phyloP scores from a whole-genome alignment of 2,329 filamentous ascomycete species.

The Monilinia polystroma region DNA sequence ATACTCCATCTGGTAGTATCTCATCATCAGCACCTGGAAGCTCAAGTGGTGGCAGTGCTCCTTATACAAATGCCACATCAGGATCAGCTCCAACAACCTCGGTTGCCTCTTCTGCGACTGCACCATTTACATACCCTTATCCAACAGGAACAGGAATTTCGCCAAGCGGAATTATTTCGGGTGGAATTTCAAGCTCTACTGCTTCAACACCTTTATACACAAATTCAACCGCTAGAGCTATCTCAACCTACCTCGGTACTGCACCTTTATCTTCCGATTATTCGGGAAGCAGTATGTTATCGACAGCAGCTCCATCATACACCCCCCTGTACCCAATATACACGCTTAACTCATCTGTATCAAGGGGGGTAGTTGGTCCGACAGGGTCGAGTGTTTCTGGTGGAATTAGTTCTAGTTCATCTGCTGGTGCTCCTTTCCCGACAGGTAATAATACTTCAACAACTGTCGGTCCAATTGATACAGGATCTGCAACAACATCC shows the following conservation, averaged over 20 bases:
- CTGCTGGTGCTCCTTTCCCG: conserved; percentile 21
- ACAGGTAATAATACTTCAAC: conserved; percentile 23
- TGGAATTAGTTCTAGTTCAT: conserved; percentile 9
- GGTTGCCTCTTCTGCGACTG: not conserved
- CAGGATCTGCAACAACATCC: conserved; percentile 14
- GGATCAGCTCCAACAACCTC: conserved; percentile 7
- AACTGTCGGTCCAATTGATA: conserved; percentile 22
- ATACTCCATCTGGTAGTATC: not conserved
- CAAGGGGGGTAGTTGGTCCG: conserved; percentile 2
- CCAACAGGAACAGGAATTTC: conserved; percentile 8
- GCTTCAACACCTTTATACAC: conserved; percentile 16
- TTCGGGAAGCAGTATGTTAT: conserved; percentile 14
- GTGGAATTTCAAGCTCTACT: not conserved
- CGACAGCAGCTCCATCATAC: conserved; percentile 2
- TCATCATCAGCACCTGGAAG: conserved; percentile 9
- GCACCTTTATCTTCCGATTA: conserved; percentile 10
- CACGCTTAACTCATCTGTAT: not conserved
- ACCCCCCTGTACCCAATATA: conserved; percentile 12
- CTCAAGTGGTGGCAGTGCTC: not conserved
- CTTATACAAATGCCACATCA: conserved; percentile 17
- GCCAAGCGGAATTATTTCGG: conserved; percentile 18
- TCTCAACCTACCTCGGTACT: conserved; percentile 15
- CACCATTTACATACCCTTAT: conserved; percentile 12
- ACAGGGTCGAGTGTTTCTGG: conserved; percentile 10
- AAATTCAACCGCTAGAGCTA: conserved; percentile 8